These are phyloP conservation scores for Suillus placidus DNA, from an alignment of 768 basidiomycete species.

Conservation along the genomic window DNA sequence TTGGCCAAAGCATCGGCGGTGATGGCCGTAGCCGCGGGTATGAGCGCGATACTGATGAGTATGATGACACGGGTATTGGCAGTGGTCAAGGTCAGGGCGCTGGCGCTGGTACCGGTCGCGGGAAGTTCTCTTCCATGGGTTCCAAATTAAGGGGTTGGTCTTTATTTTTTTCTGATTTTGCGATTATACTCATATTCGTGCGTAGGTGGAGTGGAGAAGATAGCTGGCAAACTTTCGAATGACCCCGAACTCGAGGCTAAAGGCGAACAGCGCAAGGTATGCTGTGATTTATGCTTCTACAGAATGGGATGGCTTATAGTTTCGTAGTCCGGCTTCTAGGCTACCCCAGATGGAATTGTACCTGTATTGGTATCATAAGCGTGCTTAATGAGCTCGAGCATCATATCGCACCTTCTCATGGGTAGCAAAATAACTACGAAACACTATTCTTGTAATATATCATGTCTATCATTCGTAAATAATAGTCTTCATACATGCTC, in stretches of 20 bases:
- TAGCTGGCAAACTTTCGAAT: conserved; percentile 10
- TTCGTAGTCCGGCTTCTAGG: not conserved
- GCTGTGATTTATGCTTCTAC: not conserved
- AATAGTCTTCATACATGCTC: not conserved
- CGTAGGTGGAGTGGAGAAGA: conserved; percentile 12
- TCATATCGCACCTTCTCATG: not conserved
- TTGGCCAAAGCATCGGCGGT: not conserved
- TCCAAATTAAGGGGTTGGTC: conserved; percentile 12
- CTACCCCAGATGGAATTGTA: not conserved
- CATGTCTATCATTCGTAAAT: not conserved
- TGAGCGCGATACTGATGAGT: conserved; percentile 14
- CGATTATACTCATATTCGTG: not conserved
- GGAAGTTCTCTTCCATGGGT: not conserved
- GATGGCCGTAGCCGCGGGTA: conserved; percentile 10
- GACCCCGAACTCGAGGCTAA: conserved; percentile 3
- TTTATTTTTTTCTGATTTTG: no score
- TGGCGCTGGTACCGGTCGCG: not conserved
- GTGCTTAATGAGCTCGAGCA: not conserved
- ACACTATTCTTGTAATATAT: not conserved
- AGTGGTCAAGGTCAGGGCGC: not conserved
- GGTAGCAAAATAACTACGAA: not conserved
- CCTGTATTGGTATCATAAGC: not conserved
- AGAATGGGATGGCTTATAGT: not conserved
- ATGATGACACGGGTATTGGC: conserved; percentile 9
- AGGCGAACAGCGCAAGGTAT: conserved; percentile 14